Evolutionary conservation across 371 early-diverging fungal genomes (phyloP).

Genomic region (Mucor irregularis): DNA sequence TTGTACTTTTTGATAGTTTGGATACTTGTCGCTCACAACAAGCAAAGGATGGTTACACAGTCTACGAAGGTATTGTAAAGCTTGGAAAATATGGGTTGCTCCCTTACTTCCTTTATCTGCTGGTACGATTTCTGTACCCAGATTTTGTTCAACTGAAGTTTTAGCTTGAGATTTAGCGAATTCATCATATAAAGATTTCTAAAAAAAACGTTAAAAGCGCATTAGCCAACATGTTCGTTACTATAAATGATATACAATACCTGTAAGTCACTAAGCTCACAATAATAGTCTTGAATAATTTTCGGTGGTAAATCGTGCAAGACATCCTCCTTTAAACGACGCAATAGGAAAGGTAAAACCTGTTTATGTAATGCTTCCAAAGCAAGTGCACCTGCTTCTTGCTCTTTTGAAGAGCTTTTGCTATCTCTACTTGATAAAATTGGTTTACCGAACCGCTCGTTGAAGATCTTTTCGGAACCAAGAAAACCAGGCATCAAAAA

Average conservation of each 20-base stretch:
- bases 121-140: constrained; percentile 29
- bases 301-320: constrained; percentile 98
- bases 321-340: constrained; percentile 99
- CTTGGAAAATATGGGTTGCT: constrained; percentile 93
- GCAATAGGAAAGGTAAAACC: constrained; percentile 95
- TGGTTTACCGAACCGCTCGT: constrained; percentile 88
- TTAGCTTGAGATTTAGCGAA: constrained; percentile 72
- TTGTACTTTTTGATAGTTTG: constrained; percentile 73
- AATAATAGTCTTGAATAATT: constrained; percentile 98
- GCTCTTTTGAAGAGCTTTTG: constrained; percentile 81
- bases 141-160: constrained; percentile 52
- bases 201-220: constrained; percentile 5
- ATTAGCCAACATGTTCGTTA: neutral
- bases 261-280: constrained; percentile 91
- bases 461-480: constrained; percentile 90
- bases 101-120: constrained; percentile 38
- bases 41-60: constrained; percentile 96
- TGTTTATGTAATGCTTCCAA: constrained; percentile 95
- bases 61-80: constrained; percentile 93
- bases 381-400: constrained; percentile 84
- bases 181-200: constrained; percentile 88
- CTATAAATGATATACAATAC: constrained; percentile 17
- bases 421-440: constrained; percentile 89
- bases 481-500: constrained; percentile 98
- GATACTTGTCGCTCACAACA: constrained; percentile 85